A percentile compares a stretch with the other conserved stretches of the same genome.
phyloP scores from a whole-genome alignment of 495 filamentous ascomycete genomes.

The Zalerion maritima region DNA sequence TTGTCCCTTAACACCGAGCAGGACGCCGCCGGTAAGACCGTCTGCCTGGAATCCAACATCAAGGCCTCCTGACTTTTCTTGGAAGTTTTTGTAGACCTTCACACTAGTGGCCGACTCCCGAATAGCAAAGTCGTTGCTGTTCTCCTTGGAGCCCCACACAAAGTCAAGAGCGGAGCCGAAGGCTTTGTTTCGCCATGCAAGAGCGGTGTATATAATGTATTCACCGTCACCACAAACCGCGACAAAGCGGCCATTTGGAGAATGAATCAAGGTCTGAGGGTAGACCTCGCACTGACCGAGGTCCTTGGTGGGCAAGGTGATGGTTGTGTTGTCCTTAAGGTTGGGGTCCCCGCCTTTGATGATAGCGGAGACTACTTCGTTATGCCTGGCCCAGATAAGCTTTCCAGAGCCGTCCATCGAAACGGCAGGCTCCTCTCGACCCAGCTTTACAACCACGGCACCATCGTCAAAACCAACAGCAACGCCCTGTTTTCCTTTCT shows the following conservation, averaged over 20 bases:
- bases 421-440: slow-evolving; percentile 89
- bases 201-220: slow-evolving; percentile 95
- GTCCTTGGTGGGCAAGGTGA: slow-evolving; percentile 82
- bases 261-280: slow-evolving; percentile 84
- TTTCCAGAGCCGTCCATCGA: slow-evolving; percentile 96
- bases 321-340: slow-evolving; percentile 75
- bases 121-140: slow-evolving; percentile 97
- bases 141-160: slow-evolving; percentile 93
- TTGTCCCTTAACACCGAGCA: slow-evolving; percentile 91
- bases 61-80: slow-evolving; percentile 74
- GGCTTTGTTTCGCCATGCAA: slow-evolving; percentile 94
- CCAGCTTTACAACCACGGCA: slow-evolving; percentile 94
- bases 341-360: slow-evolving; percentile 81
- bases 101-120: slow-evolving; percentile 85
- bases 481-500: slow-evolving; percentile 82
- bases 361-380: slow-evolving; percentile 81
- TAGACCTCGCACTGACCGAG: slow-evolving; percentile 93
- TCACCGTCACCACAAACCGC: slow-evolving; percentile 95
- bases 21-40: slow-evolving; percentile 72
- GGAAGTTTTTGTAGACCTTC: slow-evolving; percentile 95
- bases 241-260: slow-evolving; percentile 94
- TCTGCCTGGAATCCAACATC: slow-evolving; percentile 96
- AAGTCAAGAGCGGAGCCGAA: slow-evolving; percentile 94
- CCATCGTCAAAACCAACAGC: slow-evolving; percentile 97
- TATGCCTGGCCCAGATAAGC: slow-evolving; percentile 87